phyloP scores from a whole-genome alignment of 2,329 filamentous ascomycete species.

The Pseudogymnoascus sp. region DNA sequence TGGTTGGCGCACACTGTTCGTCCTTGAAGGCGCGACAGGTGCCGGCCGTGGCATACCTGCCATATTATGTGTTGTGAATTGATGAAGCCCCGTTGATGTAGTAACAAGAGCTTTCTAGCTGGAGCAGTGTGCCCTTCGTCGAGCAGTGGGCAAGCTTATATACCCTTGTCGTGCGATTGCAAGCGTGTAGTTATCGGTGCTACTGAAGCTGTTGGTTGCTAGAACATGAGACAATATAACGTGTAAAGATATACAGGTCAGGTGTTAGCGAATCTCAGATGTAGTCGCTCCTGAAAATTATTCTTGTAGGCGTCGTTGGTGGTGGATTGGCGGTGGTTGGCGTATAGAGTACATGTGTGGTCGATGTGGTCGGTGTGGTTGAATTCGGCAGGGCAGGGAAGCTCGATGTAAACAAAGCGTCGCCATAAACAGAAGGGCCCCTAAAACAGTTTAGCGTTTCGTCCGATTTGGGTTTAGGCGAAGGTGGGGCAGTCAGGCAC shows the following conservation, averaged over 20 bases:
- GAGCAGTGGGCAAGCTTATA: background rate
- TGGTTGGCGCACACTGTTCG: constrained; percentile 42
- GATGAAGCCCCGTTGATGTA: background rate
- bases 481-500: constrained; percentile 7
- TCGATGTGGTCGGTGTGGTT: background rate
- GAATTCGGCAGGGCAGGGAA: constrained; percentile 2
- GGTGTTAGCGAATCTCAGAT: background rate
- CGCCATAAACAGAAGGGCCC: constrained; percentile 7
- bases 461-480: constrained; percentile 1
- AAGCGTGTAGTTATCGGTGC: background rate
- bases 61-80: constrained; percentile 32
- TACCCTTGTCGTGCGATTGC: constrained; percentile 2
- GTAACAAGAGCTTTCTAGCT: background rate
- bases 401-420: constrained; percentile 8
- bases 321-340: background rate
- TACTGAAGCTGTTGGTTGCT: background rate
- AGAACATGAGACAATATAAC: background rate
- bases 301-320: background rate
- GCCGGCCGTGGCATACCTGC: constrained; percentile 46
- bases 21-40: constrained; percentile 38
- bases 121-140: background rate
- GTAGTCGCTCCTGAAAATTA: background rate
- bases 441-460: constrained; percentile 5
- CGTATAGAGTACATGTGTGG: background rate
- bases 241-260: background rate